A percentile compares a stretch with the other conserved stretches of the same genome.
These are phyloP conservation scores for Tremella yokohamensis DNA, from an alignment of 768 basidiomycete species.

Conservation along the genomic window DNA sequence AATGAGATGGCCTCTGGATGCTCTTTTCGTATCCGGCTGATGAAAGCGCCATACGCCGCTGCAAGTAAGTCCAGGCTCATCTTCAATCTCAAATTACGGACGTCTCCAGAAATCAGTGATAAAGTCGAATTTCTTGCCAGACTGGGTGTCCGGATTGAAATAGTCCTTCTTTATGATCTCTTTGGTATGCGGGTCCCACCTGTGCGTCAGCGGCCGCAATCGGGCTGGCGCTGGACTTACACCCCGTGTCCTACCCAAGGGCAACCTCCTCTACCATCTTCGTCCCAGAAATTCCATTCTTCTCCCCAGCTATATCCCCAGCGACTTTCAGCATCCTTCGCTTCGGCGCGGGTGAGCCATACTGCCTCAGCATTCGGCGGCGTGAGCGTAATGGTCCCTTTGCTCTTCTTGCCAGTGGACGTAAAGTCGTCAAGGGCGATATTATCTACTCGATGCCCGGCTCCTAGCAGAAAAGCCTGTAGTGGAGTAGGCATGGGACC, in stretches of 20 bases:
- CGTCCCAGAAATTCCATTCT: slow-evolving; percentile 48
- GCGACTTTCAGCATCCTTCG: slow-evolving; percentile 52
- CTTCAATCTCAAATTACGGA: background rate
- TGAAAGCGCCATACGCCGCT: slow-evolving; percentile 49
- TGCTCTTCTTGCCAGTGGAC: slow-evolving; percentile 67
- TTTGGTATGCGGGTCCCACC: slow-evolving; percentile 6
- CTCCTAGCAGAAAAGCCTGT: slow-evolving; percentile 77
- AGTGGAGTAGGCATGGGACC: slow-evolving; percentile 81
- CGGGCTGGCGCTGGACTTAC: slow-evolving; percentile 15
- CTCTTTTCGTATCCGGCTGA: slow-evolving; percentile 51
- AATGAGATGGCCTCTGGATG: slow-evolving; percentile 87
- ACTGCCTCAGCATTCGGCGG: slow-evolving; percentile 68
- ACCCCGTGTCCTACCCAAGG: slow-evolving; percentile 46
- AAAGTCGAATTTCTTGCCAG: slow-evolving; percentile 58
- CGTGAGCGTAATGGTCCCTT: slow-evolving; percentile 75
- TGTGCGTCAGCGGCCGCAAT: slow-evolving; percentile 3
- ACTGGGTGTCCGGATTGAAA: slow-evolving; percentile 59
- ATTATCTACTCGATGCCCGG: slow-evolving; percentile 70
- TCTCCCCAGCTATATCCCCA: slow-evolving; percentile 81
- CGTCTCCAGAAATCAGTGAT: slow-evolving; percentile 73
- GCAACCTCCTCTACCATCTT: slow-evolving; percentile 66
- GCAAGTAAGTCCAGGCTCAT: slow-evolving; percentile 1
- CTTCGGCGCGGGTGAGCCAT: slow-evolving; percentile 64
- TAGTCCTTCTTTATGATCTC: slow-evolving; percentile 66
- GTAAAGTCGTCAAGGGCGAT: slow-evolving; percentile 81